Base-by-base conservation (phyloP, 148 eudicot species). In the Diospyros kaki region DNA sequence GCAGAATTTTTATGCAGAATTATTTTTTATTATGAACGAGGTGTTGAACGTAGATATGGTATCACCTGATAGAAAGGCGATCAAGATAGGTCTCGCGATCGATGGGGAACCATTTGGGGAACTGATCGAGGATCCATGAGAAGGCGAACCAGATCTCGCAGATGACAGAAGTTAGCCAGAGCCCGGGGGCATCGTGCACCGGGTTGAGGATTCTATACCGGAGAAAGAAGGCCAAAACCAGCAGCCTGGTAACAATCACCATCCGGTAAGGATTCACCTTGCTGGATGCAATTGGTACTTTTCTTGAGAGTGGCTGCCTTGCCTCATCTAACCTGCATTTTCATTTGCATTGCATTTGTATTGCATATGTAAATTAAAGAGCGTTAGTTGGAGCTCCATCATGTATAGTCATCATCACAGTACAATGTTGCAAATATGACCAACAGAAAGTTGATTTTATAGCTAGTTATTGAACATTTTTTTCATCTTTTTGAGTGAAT, bases 71-170 rank as follows among this genome's bases (percentile, higher is more conserved):
- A 80, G 99, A 95, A 58, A 95, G 99, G 73, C 99, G 97, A 76
- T 95, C 99, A 75, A 95, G 91, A 71, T 95, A 95, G 5, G 99
- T 95, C 84, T 95, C 99, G 9, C 99, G 91, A 69, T 92, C 94
- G 66, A 95, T 95, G 40, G 99, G 99, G 81, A 79, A 93, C 99
- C 99, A 95, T 79, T 95, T 95, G 55, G 99, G 98, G 75, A 95
- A 95, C 85, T 95, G 99, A 89, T 95, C 99, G 51, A 95, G 97
- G 55, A 95, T 95, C 99, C 99, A 95, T 42, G 99, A 95, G 79
- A 88, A 2, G 45, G 99, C 99, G 77, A 95, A 95, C 99, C 99
- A 95, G 73, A 92, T 95, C 86, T 95, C 99, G 79, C 99, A 95
- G 62, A 89, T 82, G 14, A 95, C 87, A 52, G 99, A 95, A 62